These are phyloP conservation scores for Tricholoma sp. DNA, from an alignment of 768 basidiomycete genomes.

Conservation along the genomic window DNA sequence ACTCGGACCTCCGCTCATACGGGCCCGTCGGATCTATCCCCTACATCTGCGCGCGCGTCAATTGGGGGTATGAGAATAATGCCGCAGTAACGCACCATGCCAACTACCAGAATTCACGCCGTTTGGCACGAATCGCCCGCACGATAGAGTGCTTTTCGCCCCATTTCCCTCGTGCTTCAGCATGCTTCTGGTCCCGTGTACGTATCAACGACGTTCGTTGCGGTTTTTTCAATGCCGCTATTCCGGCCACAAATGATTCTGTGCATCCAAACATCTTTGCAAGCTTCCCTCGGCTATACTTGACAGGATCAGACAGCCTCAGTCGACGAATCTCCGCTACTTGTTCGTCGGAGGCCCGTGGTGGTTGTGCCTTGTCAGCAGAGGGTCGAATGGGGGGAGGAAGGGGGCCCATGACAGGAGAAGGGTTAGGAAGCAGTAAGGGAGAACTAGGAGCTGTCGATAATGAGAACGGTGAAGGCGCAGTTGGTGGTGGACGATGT, in stretches of 20 bases:
- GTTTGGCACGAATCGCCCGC: conserved; percentile 60
- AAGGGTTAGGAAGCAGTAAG: conserved; percentile 42
- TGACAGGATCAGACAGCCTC: conserved; percentile 49
- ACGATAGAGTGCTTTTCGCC: conserved; percentile 62
- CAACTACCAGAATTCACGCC: conserved; percentile 68
- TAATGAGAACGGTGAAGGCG: conserved; percentile 68
- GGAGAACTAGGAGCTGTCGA: conserved; percentile 69
- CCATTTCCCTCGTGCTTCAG: conserved; percentile 51
- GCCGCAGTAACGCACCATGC: neutral
- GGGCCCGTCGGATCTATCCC: no score
- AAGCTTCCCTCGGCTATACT: conserved; percentile 60
- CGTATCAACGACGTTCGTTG: conserved; percentile 38
- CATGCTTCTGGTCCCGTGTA: conserved; percentile 43
- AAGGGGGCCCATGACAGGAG: conserved; percentile 24
- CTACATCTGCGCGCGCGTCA: neutral
- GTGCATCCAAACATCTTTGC: conserved; percentile 77
- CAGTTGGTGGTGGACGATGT: conserved; percentile 78
- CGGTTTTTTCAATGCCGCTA: conserved; percentile 57
- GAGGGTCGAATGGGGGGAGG: conserved; percentile 47
- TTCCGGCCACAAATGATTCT: conserved; percentile 55
- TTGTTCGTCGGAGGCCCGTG: conserved; percentile 46
- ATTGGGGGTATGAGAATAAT: neutral
- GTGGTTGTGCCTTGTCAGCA: conserved; percentile 22
- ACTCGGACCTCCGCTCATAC: neutral
- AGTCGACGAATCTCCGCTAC: conserved; percentile 56